These are phyloP conservation scores for Pugionium cornutum DNA, from an alignment of 345 rosid genomes.

Conservation along the genomic window DNA sequence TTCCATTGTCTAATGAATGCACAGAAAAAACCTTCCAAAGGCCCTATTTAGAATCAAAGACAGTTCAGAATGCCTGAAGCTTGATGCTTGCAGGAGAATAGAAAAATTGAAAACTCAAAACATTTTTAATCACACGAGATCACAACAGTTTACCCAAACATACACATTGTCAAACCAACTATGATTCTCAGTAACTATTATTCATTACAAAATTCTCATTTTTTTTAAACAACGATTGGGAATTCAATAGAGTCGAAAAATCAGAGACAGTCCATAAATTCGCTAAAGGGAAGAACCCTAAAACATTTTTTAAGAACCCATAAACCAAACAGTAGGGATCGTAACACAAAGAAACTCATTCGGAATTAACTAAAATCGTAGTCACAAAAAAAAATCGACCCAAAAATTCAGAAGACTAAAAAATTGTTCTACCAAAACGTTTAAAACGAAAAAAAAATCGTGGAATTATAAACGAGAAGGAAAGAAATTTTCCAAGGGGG, in stretches of 20 bases:
- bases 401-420: no score
- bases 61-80: background rate
- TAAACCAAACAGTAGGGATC: background rate
- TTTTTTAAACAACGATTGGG: no score
- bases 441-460: no score
- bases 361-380: no score
- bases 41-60: conserved; percentile 4
- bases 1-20: conserved; percentile 32
- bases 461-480: no score
- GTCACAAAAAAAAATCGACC: no score
- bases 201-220: no score
- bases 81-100: conserved; percentile 20
- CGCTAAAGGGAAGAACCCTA: background rate
- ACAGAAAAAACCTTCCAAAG: background rate
- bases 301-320: background rate
- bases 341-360: no score
- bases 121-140: background rate
- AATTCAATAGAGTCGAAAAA: background rate
- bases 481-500: no score
- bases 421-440: no score
- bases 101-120: background rate
- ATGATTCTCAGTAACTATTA: background rate
- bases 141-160: background rate
- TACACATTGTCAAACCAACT: conserved; percentile 1
- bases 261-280: conserved; percentile 1